Conservation (phyloP, 192 early-diverging fungal genomes). For the Backusella australiensis region DNA sequence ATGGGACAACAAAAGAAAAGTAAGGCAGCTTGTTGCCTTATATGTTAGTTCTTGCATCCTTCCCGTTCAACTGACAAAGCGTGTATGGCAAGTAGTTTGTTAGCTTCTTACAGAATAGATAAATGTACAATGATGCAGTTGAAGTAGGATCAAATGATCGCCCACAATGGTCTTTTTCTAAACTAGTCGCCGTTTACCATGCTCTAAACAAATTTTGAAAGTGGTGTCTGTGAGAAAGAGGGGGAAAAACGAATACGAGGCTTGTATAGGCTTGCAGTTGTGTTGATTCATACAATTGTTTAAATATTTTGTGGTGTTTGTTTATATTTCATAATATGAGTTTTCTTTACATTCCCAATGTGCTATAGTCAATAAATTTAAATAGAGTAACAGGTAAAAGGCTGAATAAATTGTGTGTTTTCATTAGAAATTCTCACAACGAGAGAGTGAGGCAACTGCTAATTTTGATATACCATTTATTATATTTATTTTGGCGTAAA, state of each 20-base stretch:
- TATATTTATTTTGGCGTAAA: too few species aligned
- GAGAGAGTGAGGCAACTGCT: too few species aligned
- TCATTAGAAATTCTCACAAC: too few species aligned
- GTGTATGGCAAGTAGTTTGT: too few species aligned
- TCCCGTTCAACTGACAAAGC: neutral
- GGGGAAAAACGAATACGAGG: neutral
- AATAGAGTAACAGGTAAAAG: neutral
- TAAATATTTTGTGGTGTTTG: neutral
- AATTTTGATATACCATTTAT: too few species aligned
- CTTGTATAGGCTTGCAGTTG: neutral
- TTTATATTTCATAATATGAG: neutral
- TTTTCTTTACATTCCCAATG: neutral
- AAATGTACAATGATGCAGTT: neutral
- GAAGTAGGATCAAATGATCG: neutral
- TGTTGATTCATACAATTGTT: neutral
- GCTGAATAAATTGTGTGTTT: too few species aligned
- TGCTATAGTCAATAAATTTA: neutral
- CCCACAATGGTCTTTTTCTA: neutral
- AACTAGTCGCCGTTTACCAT: too few species aligned
- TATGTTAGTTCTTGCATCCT: neutral
- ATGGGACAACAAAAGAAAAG: neutral
- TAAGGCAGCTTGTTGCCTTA: neutral
- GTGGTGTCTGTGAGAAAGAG: neutral
- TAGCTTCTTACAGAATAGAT: neutral
- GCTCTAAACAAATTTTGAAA: too few species aligned